These are phyloP conservation scores for Microbotryomycetes sp. DNA, from an alignment of 1,284 basidiomycete species.

Conservation along the genomic window DNA sequence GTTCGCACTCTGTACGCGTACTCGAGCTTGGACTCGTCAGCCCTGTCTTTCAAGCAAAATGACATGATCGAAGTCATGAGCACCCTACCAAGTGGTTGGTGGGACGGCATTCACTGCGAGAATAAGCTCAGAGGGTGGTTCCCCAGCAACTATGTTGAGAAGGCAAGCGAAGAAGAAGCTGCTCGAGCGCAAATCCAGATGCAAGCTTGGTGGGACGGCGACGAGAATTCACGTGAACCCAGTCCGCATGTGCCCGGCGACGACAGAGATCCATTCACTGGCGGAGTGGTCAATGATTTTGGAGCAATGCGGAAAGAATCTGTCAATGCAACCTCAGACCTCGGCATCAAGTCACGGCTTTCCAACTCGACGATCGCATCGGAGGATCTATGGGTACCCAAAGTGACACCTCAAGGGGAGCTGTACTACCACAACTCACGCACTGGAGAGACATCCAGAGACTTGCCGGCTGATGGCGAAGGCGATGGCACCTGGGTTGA, in stretches of 20 bases:
- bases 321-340: background rate
- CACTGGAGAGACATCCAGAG: slow-evolving; percentile 77
- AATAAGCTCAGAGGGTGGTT: slow-evolving; percentile 87
- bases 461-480: slow-evolving; percentile 55
- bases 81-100: slow-evolving; percentile 90
- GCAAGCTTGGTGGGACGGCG: slow-evolving; percentile 15
- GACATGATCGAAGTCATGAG: slow-evolving; percentile 93
- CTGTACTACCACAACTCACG: slow-evolving; percentile 90
- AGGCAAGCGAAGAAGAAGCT: slow-evolving; percentile 26
- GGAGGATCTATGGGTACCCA: slow-evolving; percentile 38
- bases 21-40: slow-evolving; percentile 61
- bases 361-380: background rate
- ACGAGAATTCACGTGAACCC: background rate
- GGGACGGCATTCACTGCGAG: slow-evolving; percentile 82
- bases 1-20: slow-evolving; percentile 92
- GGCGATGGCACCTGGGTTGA: slow-evolving; percentile 23
- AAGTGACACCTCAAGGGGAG: slow-evolving; percentile 46
- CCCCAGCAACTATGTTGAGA: slow-evolving; percentile 85
- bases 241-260: slow-evolving; percentile 1
- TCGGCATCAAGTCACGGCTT: background rate
- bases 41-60: slow-evolving; percentile 75
- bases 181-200: slow-evolving; percentile 10
- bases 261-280: background rate
- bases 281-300: background rate
- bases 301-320: background rate